Conservation (phyloP, 2,329 filamentous ascomycete species). For the Aspergillus quadricinctus region DNA sequence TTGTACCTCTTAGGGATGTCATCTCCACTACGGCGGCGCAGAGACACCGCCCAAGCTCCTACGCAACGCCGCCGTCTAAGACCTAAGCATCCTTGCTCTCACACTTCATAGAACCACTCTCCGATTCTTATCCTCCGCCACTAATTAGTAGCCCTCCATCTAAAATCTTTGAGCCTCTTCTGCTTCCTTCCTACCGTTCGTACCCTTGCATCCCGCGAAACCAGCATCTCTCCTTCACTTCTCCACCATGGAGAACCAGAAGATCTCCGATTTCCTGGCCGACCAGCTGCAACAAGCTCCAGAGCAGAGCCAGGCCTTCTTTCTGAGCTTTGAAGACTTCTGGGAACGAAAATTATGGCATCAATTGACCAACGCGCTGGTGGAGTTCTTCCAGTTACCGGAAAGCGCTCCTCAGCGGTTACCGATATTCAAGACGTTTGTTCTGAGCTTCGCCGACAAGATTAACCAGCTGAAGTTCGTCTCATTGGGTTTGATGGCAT, state of each 20-base stretch:
- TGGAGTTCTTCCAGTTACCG: slow-evolving; percentile 80
- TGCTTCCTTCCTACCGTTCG: neutral
- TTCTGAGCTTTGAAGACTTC: slow-evolving; percentile 89
- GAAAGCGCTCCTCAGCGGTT: slow-evolving; percentile 80
- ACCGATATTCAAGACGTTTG: slow-evolving; percentile 88
- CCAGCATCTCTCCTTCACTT: neutral
- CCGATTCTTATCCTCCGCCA: neutral
- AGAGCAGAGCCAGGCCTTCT: slow-evolving; percentile 79
- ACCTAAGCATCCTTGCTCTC: neutral
- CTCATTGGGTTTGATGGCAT: slow-evolving; percentile 79
- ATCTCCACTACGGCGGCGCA: slow-evolving; percentile 19
- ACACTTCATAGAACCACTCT: neutral
- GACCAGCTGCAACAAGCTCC: slow-evolving; percentile 85
- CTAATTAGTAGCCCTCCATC: neutral
- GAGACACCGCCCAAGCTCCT: slow-evolving; percentile 26
- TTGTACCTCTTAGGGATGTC: slow-evolving; percentile 6
- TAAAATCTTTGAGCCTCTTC: neutral
- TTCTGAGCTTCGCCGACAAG: slow-evolving; percentile 94
- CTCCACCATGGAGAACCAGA: slow-evolving; percentile 71
- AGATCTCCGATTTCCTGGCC: slow-evolving; percentile 85
- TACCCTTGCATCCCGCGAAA: slow-evolving; percentile 1
- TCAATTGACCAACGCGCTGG: slow-evolving; percentile 84
- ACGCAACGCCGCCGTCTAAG: slow-evolving; percentile 8
- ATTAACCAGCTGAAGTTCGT: slow-evolving; percentile 99
- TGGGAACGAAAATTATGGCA: slow-evolving; percentile 99